Conservation (phyloP, 768 basidiomycete species). For the Pisolithus orientalis region DNA sequence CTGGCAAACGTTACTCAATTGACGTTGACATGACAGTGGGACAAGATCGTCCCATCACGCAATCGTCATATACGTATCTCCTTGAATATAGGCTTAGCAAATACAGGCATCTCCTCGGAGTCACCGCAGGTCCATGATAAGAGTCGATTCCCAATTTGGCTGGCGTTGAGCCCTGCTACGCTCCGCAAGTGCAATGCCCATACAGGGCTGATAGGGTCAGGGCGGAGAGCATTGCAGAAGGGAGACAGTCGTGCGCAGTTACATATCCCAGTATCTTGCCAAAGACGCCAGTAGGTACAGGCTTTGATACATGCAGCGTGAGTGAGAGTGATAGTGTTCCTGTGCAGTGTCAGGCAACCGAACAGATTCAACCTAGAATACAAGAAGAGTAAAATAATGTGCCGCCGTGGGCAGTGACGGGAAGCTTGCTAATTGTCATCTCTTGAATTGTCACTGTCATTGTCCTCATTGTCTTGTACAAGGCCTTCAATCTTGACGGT, state of each 20-base stretch:
- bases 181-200: conserved; percentile 8
- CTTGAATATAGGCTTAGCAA: not conserved
- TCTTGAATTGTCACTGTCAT: conserved; percentile 25
- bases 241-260: not conserved
- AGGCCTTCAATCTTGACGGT: conserved; percentile 59
- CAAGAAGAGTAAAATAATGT: conserved; percentile 13
- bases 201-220: conserved; percentile 7
- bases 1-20: not conserved
- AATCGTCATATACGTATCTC: not conserved
- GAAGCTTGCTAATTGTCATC: conserved; percentile 20
- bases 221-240: conserved; percentile 13
- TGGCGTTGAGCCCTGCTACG: conserved; percentile 2
- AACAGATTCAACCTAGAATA: conserved; percentile 18
- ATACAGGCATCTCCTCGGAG: conserved; percentile 11
- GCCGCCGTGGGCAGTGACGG: conserved; percentile 18
- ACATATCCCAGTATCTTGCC: not conserved
- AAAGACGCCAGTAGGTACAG: not conserved
- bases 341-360: not conserved
- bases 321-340: not conserved
- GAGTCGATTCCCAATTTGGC: conserved; percentile 12
- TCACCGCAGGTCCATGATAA: conserved; percentile 9
- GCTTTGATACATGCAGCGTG: not conserved
- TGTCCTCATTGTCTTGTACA: conserved; percentile 18
- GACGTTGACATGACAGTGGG: not conserved
- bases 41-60: not conserved